A percentile compares a stretch with the other conserved stretches of the same genome.
Evolutionary conservation across 2,329 filamentous ascomycete genomes (phyloP).

Genomic region (Ophiostoma montium): DNA sequence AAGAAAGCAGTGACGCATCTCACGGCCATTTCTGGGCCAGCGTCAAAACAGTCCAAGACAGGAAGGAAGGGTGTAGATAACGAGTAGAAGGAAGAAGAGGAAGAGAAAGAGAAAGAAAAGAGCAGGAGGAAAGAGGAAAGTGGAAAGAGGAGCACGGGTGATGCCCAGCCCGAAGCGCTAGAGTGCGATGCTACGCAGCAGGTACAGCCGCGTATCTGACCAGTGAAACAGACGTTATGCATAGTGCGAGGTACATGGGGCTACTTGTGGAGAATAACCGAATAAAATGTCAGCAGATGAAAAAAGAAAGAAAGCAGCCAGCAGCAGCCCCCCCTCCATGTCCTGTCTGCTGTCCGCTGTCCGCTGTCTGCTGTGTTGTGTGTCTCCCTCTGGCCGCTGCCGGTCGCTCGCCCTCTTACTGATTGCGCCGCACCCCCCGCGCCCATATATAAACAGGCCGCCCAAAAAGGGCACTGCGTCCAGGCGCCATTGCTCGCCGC

Average conservation of each 20-base stretch:
- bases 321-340: neutral
- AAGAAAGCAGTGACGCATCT: neutral
- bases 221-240: neutral
- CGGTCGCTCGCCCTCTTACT: conserved; percentile 24
- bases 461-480: conserved; percentile 34
- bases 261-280: neutral
- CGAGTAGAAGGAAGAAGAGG: conserved; percentile 4
- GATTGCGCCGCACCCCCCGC: conserved; percentile 42
- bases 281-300: neutral
- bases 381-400: neutral
- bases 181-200: neutral
- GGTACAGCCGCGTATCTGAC: neutral
- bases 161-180: conserved; percentile 3
- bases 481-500: conserved; percentile 21
- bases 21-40: neutral
- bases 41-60: neutral
- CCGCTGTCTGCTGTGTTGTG: neutral
- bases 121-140: neutral
- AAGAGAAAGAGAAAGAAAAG: neutral
- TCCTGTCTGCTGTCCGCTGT: neutral
- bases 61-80: neutral
- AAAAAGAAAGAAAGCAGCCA: conserved; percentile 1
- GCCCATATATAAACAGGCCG: conserved; percentile 46
- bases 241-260: neutral
- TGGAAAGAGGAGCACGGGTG: conserved; percentile 2